phyloP scores from a whole-genome alignment of 2,329 filamentous ascomycete species.

The Aspergillus eucalypticola region DNA sequence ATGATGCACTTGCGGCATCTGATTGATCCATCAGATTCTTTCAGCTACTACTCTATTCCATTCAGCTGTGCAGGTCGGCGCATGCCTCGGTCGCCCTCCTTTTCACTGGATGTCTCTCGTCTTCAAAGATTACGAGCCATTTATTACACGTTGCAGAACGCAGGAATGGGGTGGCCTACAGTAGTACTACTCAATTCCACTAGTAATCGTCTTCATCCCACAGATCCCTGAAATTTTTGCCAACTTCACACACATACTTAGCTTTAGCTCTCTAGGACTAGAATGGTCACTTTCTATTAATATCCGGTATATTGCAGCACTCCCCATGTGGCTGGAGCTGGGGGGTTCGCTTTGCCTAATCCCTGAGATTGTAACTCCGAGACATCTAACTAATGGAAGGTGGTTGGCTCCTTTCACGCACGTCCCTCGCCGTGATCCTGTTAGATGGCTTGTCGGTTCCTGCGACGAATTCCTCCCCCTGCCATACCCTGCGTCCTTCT shows the following conservation, averaged over 20 bases:
- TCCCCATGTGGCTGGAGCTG: slow-evolving; percentile 1
- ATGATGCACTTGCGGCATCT: neutral
- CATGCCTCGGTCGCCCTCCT: neutral
- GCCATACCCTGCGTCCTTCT: neutral
- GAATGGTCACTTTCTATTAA: slow-evolving; percentile 4
- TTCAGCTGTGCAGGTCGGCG: neutral
- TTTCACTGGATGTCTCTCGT: neutral
- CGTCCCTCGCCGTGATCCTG: slow-evolving; percentile 2
- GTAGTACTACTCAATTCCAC: neutral
- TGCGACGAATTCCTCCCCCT: neutral
- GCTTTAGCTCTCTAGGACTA: neutral
- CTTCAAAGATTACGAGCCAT: neutral
- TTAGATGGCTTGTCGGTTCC: neutral
- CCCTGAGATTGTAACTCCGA: neutral
- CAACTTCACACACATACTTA: neutral
- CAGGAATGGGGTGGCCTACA: neutral
- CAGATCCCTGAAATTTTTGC: neutral
- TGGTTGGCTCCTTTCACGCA: neutral
- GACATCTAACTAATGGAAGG: neutral
- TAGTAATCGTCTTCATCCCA: neutral
- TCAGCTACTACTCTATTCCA: neutral
- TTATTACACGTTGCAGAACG: neutral
- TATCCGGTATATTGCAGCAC: slow-evolving; percentile 1
- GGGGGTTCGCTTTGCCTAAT: neutral
- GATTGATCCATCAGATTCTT: neutral